A percentile compares a stretch with the other conserved stretches of the same genome.
phyloP scores from a whole-genome alignment of 805 yeast species.

The Nakazawaea molendinolei region DNA sequence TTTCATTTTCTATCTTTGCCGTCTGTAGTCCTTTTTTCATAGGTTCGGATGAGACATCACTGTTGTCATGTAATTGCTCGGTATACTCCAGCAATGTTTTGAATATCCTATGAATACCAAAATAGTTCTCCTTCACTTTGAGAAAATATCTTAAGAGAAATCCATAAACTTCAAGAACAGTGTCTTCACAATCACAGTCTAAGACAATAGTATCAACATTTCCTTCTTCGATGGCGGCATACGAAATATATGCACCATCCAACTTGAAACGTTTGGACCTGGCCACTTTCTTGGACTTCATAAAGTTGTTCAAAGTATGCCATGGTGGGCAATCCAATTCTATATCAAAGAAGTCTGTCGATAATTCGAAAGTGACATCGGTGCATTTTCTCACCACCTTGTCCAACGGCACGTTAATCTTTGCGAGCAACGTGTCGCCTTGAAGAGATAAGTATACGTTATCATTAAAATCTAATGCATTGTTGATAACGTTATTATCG shows the following conservation, averaged over 20 bases:
- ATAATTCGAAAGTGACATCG: slow-evolving; percentile 41
- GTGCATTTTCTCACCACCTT: slow-evolving; percentile 45
- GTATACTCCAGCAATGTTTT: slow-evolving; percentile 82
- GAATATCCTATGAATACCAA: slow-evolving; percentile 81
- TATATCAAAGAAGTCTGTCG: slow-evolving; percentile 56
- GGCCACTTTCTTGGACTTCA: slow-evolving; percentile 60
- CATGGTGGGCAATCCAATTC: slow-evolving; percentile 80
- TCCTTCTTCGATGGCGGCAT: slow-evolving; percentile 50
- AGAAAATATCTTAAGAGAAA: slow-evolving; percentile 69
- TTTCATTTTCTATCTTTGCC: slow-evolving; percentile 57
- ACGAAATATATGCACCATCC: slow-evolving; percentile 60
- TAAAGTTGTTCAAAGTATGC: slow-evolving; percentile 77
- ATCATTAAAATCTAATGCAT: slow-evolving; percentile 77
- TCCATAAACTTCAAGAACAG: slow-evolving; percentile 73
- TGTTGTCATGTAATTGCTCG: slow-evolving; percentile 14
- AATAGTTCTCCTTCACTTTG: slow-evolving; percentile 77
- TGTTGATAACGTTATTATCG: slow-evolving; percentile 81
- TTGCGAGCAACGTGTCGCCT: slow-evolving; percentile 48
- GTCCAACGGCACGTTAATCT: slow-evolving; percentile 51
- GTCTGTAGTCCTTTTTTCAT: slow-evolving; percentile 29
- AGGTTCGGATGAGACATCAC: slow-evolving; percentile 6
- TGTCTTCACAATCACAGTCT: slow-evolving; percentile 56
- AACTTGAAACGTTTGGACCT: slow-evolving; percentile 54
- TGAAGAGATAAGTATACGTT: slow-evolving; percentile 71
- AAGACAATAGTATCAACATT: slow-evolving; percentile 66